Base-by-base conservation (phyloP, 2,329 filamentous ascomycete species). In the Ophiosphaerella herpotricha region DNA sequence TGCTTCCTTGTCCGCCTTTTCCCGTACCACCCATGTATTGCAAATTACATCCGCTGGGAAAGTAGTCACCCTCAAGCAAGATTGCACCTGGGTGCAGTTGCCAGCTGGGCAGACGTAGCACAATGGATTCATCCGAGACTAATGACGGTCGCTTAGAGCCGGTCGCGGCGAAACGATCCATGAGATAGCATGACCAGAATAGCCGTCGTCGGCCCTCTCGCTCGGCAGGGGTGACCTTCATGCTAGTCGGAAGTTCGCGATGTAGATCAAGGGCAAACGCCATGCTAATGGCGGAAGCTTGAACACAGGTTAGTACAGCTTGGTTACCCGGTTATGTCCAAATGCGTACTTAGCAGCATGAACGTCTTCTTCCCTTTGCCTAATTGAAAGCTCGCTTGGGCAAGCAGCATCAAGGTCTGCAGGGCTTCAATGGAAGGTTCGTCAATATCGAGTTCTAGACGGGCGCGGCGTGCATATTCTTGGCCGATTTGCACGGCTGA, bases 181-280 rank as follows among this genome's bases (percentile, higher is more conserved):
- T 86, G 23, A 95, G 77, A 63, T 94, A 96, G 67, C 89, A 93
- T 2, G 89, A 87, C 91, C 91, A 96, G 72, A 96, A 96, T 2
- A 95, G 77, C n/a, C 89, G 82, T 46, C 91, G 80, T 39, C 89
- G 82, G 65, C 86, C 85, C 75, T 95, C 91, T 48, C 88, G 82
- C 66, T 95, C 90, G 4, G 84, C 77, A 0, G 85, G 80, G 0
- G 84, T 82, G 9, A 89, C 80, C 47, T 83, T 82, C 11, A 83
- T 77, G 43, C 83, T 82, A 5, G 78, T 67, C 21, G 90, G 85
- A 37, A 87, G 76, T 74, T 96, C 91, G 29, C 89, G 84, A 66
- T 95, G 89, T 3, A 94, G 77, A 65, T 92, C 89, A 9, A 95
- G 80, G 3, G 89, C 90, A 72, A 91, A 84, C 2, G 88, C 86